Percentiles rank a stretch among this genome's conserved stretches.
phyloP scores from a whole-genome alignment of 495 filamentous ascomycete genomes.

The Penicillium desertorum region DNA sequence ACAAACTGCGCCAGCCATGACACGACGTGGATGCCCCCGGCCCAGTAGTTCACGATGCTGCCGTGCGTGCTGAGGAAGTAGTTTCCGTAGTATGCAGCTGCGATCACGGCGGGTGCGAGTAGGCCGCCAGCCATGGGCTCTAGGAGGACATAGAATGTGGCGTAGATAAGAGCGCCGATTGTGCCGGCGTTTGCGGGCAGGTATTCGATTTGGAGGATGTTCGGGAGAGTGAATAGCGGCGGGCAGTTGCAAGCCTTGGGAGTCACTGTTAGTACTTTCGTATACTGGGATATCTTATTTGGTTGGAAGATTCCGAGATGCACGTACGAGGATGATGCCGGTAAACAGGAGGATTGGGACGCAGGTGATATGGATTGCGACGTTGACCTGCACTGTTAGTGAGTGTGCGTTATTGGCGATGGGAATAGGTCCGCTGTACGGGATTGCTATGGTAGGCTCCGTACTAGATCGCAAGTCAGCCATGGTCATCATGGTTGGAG shows the following conservation, averaged over 20 bases:
- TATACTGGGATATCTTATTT: slow-evolving; percentile 3
- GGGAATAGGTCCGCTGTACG: slow-evolving; percentile 41
- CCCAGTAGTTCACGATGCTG: slow-evolving; percentile 65
- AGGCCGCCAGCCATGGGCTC: slow-evolving; percentile 86
- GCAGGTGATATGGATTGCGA: slow-evolving; percentile 86
- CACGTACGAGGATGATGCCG: slow-evolving; percentile 71
- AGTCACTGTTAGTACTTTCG: slow-evolving; percentile 15
- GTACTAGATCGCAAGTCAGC: slow-evolving; percentile 62
- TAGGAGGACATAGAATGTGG: slow-evolving; percentile 81
- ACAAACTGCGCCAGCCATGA: slow-evolving; percentile 88
- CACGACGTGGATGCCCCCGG: slow-evolving; percentile 63
- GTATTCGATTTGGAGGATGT: slow-evolving; percentile 66
- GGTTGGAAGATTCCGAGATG: background rate
- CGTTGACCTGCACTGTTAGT: slow-evolving; percentile 59
- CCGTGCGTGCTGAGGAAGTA: slow-evolving; percentile 68
- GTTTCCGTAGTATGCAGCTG: slow-evolving; percentile 69
- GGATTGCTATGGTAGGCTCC: slow-evolving; percentile 89
- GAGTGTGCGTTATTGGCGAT: slow-evolving; percentile 4
- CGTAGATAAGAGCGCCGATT: slow-evolving; percentile 67
- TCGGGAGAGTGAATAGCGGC: slow-evolving; percentile 66
- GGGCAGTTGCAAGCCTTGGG: slow-evolving; percentile 74
- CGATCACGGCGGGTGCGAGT: slow-evolving; percentile 70
- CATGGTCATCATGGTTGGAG: slow-evolving; percentile 8
- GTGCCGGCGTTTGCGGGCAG: slow-evolving; percentile 82
- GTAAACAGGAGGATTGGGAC: slow-evolving; percentile 84